Base-by-base conservation (phyloP, 192 early-diverging fungal species). In the Backusella westeae region DNA sequence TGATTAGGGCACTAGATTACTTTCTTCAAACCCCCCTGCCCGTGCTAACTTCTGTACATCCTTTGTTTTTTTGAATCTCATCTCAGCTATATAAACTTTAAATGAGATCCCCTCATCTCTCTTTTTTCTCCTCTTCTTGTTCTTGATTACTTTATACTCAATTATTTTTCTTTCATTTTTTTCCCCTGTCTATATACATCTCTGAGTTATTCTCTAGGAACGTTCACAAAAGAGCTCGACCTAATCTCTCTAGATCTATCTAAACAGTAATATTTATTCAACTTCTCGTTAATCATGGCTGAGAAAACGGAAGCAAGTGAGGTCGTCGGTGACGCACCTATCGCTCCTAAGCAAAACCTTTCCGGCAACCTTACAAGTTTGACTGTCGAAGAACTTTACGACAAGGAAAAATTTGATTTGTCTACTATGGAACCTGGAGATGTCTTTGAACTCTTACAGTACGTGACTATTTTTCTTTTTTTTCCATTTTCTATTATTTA, bases 351-450 rank as follows among this genome's bases (percentile, higher is more conserved):
- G 67, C 26, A 21, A 19, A 59, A 34, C 66, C 26, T 69, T 6
- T 44, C 65, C 38, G 67, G 75, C 75, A 69, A 70, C 35, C 65
- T 75, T 26, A 65, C 74, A 63, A 88, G 87, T 23, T 82, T 92
- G 79, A 87, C 88, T 56, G 87, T 89, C 73, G 82, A 90, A 72
- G 91, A 92, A 84, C 87, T 92, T 68, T 92, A 92, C 78, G 88
- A 92, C 86, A 92, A 92, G 89, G 91, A 92, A 53, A 92, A 92
- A 85, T 92, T 89, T 72, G 91, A 92, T 81, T 86, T 92, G 75
- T 90, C 90, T 65, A 92, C 91, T 65, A 91, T 92, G 91, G 91
- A 91, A 78, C 90, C 89, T 79, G 87, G 84, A 74, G 85, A 90
- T 77, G 89, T 92, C 34, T 91, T 89, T 82, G 88, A 90, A 81